Evolutionary conservation across 2,329 filamentous ascomycete species (phyloP), one percentile per base, ranked within the genome.

Genomic region (Paradendryphiella salina): DNA sequence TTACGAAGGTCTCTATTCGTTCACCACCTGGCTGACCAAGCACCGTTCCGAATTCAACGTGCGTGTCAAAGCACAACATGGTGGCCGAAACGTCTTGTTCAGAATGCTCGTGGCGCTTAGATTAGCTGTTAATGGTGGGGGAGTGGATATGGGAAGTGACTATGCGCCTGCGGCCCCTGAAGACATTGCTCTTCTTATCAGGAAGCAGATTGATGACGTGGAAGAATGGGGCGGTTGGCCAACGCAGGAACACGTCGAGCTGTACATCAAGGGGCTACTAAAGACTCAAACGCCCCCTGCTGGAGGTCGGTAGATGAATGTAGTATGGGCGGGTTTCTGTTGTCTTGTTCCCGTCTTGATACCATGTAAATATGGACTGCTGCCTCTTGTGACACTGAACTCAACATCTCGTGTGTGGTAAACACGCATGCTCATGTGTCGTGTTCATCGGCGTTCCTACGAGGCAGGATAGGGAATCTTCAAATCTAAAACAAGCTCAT

Each of bases 1-100:
- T 57, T 76, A 77, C 40, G 73, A 79, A 2, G 83, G 80, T 41
- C 82, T 90, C 66, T 76, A 80, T 4, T 74, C 73, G 3, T 71
- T 86, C 4, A 71, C 86, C 11, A 69, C 73, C 23, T 91, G 85
- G 85, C 80, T 87, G 57, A 70, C 54, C 4, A 58, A 57, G 5
- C 41, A 70, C 28, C 57, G 64, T 35, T 48, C 20, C 7, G 63
- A 65, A 39, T 62, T 67, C 32, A 72, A 64, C 6, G 67, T 56
- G 13, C 62, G 66, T 11, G 60, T 62, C 2, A 51, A 62, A 63
- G 38, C 61, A 45, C 52, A 66, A 46, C 39, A 61, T 59, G 57
- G 64, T 5, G 65, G 67, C 21, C 61, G 45, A 13, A 52, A 55
- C 8, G 20, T 57, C 26, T 41, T 77, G 54, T 69, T 73, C 31